A percentile compares a stretch with the other conserved stretches of the same genome.
Evolutionary conservation across 805 yeast genomes (phyloP).

Genomic region (Tetrapisispora pingtungensis): DNA sequence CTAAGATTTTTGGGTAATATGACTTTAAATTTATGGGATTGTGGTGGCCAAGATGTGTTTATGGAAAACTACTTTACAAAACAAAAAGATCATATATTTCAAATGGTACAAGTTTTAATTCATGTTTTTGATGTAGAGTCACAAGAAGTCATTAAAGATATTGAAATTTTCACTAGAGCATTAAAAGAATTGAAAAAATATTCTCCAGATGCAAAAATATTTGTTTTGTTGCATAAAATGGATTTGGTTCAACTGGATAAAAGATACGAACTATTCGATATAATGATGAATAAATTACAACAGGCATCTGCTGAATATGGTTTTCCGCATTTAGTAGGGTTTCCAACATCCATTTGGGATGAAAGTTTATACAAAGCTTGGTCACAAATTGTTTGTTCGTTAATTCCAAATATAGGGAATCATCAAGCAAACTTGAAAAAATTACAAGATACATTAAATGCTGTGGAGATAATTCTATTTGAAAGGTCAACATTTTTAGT

Average conservation of each 20-base stretch:
- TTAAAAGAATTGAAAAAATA: slow-evolving; percentile 70
- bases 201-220: slow-evolving; percentile 85
- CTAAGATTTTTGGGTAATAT: slow-evolving; percentile 85
- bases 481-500: slow-evolving; percentile 84
- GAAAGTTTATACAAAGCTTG: slow-evolving; percentile 93
- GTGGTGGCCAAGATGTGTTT: slow-evolving; percentile 96
- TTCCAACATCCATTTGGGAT: slow-evolving; percentile 96
- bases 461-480: slow-evolving; percentile 82
- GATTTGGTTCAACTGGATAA: slow-evolving; percentile 84
- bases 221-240: slow-evolving; percentile 90
- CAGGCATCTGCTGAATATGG: slow-evolving; percentile 61
- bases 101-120: slow-evolving; percentile 89
- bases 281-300: slow-evolving; percentile 75
- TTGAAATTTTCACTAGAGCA: slow-evolving; percentile 80
- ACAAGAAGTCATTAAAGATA: slow-evolving; percentile 83
- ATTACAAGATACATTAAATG: slow-evolving; percentile 64
- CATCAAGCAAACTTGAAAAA: slow-evolving; percentile 68
- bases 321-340: slow-evolving; percentile 62
- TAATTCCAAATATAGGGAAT: slow-evolving; percentile 81
- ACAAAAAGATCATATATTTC: slow-evolving; percentile 85
- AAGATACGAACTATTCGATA: slow-evolving; percentile 69
- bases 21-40: slow-evolving; percentile 94
- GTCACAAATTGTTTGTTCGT: slow-evolving; percentile 90
- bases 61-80: slow-evolving; percentile 89
- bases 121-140: slow-evolving; percentile 95